Evolutionary conservation across 1,284 basidiomycete genomes (phyloP).

Genomic region (Ceratobasidium sp.): DNA sequence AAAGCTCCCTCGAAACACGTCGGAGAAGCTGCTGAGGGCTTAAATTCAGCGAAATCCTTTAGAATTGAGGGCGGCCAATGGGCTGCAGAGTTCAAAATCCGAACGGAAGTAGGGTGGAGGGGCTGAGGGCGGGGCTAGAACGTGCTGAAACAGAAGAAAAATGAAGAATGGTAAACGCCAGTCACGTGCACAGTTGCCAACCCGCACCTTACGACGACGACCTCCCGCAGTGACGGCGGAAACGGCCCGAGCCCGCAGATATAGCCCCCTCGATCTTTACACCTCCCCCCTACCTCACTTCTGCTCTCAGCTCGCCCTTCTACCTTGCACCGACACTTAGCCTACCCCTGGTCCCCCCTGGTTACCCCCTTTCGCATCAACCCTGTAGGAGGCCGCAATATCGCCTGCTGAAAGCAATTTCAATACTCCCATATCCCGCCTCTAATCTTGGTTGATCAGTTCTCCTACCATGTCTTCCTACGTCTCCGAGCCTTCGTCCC

Average conservation of each 20-base stretch:
- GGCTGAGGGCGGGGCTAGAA: constrained; percentile 2
- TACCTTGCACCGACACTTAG: not conserved
- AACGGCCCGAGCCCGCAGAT: not conserved
- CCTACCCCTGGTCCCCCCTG: constrained; percentile 13
- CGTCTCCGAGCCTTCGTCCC: constrained; percentile 36
- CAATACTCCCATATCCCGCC: not conserved
- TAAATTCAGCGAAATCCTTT: no score
- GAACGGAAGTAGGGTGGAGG: not conserved
- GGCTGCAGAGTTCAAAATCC: no score
- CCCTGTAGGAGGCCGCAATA: constrained; percentile 5
- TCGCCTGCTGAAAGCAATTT: not conserved
- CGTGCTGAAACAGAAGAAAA: constrained; percentile 2
- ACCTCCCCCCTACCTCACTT: not conserved
- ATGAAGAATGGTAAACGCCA: not conserved
- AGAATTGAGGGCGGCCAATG: no score
- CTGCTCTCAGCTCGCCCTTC: not conserved
- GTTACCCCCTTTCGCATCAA: not conserved
- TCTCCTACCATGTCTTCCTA: constrained; percentile 43
- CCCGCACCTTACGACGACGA: constrained; percentile 24
- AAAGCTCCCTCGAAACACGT: no score
- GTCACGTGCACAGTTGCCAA: constrained; percentile 35
- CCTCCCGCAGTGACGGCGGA: not conserved
- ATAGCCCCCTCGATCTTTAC: not conserved
- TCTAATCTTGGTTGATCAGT: not conserved
- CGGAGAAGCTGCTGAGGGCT: no score